These are phyloP conservation scores for Plasmodium fragile DNA, from an alignment of 169 alveolate species.

Conservation along the genomic window DNA sequence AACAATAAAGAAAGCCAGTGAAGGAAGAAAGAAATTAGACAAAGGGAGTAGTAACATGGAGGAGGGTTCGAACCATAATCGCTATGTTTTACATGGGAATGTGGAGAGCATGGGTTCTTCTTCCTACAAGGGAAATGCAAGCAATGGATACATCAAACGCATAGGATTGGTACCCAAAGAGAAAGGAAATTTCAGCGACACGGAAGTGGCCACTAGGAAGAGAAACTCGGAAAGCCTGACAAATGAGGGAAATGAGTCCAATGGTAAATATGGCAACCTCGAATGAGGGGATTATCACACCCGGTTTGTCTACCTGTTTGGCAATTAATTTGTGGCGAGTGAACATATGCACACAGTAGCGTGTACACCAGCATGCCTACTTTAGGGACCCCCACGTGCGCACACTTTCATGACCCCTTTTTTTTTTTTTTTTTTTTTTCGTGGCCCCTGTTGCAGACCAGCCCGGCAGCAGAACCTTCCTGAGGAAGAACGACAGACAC, in stretches of 20 bases:
- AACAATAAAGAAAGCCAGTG: background rate
- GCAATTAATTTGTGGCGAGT: background rate
- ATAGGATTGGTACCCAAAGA: background rate
- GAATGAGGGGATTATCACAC: background rate
- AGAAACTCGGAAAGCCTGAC: background rate
- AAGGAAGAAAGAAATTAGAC: background rate
- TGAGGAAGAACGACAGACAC: constrained; percentile 27
- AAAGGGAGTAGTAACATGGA: background rate
- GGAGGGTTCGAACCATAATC: background rate
- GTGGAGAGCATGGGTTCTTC: background rate
- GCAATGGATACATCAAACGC: background rate
- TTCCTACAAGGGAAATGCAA: background rate
- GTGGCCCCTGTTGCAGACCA: background rate
- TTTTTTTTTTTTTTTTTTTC: background rate
- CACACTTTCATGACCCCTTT: background rate
- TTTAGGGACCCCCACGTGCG: background rate
- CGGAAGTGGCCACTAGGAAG: constrained; percentile 17
- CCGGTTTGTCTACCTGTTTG: background rate
- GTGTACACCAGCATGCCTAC: background rate
- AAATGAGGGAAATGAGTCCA: background rate
- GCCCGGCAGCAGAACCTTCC: background rate
- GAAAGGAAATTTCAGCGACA: constrained; percentile 32
- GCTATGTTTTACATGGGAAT: background rate
- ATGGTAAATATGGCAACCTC: background rate
- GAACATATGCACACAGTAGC: background rate